Evolutionary conservation across 805 yeast genomes (phyloP), one percentile per base, ranked within the genome.

Genomic region (Vanderwaltozyma yarrowii): DNA sequence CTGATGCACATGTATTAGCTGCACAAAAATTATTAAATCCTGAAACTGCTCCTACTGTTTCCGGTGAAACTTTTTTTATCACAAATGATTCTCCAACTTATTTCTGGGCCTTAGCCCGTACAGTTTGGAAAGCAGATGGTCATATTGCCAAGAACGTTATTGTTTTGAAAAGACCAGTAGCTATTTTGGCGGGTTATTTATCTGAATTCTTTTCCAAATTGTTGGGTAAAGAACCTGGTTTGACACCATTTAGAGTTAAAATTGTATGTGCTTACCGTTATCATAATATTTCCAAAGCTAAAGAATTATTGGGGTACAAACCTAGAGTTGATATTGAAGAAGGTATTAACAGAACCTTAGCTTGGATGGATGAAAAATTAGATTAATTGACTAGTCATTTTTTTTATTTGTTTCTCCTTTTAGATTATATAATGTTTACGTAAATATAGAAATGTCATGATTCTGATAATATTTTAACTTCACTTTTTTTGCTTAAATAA

Each of bases 81-180:
- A 89, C 98, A 7, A 92, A 92, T 58, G 97, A 88, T 61, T 71
- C 88, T 3, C 98, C 98, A 15, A 74, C 92, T 14, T 94, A 88
- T 61, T 92, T 92, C 62, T 92, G 97, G 96, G 85, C 96, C 3
- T 68, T 92, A 50, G 96, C 96, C 8, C 75, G 96, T 54, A 82
- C 94, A 2, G 94, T 92, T 19, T 92, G 97, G 97, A 89, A 89
- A 58, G 88, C 89, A 17, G 96, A 87, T 62, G 96, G 96, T 3
- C 81, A 79, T 54, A 71, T 84, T 39, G 92, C 81, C 47, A 71
- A 70, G 21, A 68, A 62, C 37, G 79, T 76, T 47, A 76, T 85
- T 46, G 87, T 76, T 16, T 69, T 92, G 41, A 70, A 70, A 33
- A 74, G 81, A 51, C 76, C 82, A 0, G 64, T 85, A n/a, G 97